Percentiles rank a stretch among this genome's conserved stretches.
phyloP scores from a whole-genome alignment of 2,329 filamentous ascomycete genomes.

The Penicillium freii region DNA sequence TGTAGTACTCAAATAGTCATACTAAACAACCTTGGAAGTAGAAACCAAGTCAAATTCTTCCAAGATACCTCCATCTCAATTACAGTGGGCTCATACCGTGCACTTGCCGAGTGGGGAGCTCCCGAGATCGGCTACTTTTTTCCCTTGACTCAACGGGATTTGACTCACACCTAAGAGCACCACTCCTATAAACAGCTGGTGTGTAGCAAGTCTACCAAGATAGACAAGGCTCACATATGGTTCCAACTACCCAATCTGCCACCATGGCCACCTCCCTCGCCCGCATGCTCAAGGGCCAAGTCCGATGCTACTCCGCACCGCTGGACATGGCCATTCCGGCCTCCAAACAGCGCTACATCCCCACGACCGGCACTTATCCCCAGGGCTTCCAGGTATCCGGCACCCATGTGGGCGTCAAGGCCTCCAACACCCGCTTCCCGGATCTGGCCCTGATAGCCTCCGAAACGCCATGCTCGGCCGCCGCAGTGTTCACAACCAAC shows the following conservation, averaged over 20 bases:
- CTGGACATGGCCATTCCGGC: constrained; percentile 60
- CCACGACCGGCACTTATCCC: constrained; percentile 80
- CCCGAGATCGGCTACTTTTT: constrained; percentile 23
- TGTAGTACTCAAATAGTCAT: neutral
- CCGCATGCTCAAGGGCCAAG: constrained; percentile 40
- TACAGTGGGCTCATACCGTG: constrained; percentile 7
- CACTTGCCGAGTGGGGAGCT: constrained; percentile 14
- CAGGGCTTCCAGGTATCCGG: constrained; percentile 85
- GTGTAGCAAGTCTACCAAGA: constrained; percentile 1
- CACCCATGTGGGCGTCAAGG: constrained; percentile 89
- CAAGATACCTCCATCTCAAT: neutral
- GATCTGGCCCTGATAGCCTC: constrained; percentile 88
- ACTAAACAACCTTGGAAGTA: neutral
- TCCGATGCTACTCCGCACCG: constrained; percentile 47
- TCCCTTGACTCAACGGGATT: constrained; percentile 1
- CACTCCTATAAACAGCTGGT: neutral
- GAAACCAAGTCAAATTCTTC: too few relatives aligned
- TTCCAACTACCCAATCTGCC: constrained; percentile 28
- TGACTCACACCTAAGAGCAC: constrained; percentile 13
- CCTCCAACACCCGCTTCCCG: constrained; percentile 84
- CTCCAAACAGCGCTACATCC: constrained; percentile 87
- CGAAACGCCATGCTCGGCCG: constrained; percentile 78
- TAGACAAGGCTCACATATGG: constrained; percentile 20
- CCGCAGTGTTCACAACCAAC: constrained; percentile 96
- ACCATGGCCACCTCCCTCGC: constrained; percentile 35